A percentile compares a stretch with the other conserved stretches of the same genome.
These are phyloP conservation scores for Tulasnella sp. DNA, from an alignment of 768 basidiomycete genomes.

Conservation along the genomic window DNA sequence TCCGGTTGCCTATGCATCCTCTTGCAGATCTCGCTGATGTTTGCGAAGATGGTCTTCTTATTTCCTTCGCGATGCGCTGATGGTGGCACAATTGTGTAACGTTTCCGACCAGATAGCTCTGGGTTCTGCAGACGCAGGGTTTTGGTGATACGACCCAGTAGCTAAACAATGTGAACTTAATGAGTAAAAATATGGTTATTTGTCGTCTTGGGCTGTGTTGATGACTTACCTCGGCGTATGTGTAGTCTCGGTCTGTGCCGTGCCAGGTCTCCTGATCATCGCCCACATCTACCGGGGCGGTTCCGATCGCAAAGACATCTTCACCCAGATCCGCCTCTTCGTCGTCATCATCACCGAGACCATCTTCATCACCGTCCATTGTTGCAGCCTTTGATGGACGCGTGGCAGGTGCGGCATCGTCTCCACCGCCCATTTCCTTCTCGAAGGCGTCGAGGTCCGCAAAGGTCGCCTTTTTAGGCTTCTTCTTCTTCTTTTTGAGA, in stretches of 20 bases:
- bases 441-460: conserved; percentile 83
- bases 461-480: conserved; percentile 73
- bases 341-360: conserved; percentile 48
- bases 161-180: conserved; percentile 37
- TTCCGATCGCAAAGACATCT: conserved; percentile 52
- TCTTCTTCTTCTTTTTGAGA: conserved; percentile 33
- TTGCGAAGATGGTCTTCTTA: conserved; percentile 95
- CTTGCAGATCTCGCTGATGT: conserved; percentile 94
- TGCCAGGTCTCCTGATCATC: conserved; percentile 73
- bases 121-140: conserved; percentile 92
- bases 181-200: not conserved
- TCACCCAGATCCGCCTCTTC: conserved; percentile 79
- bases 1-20: conserved; percentile 97
- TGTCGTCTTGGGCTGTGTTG: not conserved
- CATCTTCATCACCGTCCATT: conserved; percentile 43
- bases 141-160: conserved; percentile 84
- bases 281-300: conserved; percentile 53
- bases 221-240: conserved; percentile 68
- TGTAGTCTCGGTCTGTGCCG: conserved; percentile 86
- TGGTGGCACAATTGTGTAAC: conserved; percentile 95
- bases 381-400: conserved; percentile 22
- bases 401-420: conserved; percentile 19
- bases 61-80: conserved; percentile 90
- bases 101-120: conserved; percentile 72
- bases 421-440: conserved; percentile 70